Evolutionary conservation across 1,284 basidiomycete genomes (phyloP), one percentile per base, ranked within the genome.

Genomic region (Ganoderma leucocontextum): DNA sequence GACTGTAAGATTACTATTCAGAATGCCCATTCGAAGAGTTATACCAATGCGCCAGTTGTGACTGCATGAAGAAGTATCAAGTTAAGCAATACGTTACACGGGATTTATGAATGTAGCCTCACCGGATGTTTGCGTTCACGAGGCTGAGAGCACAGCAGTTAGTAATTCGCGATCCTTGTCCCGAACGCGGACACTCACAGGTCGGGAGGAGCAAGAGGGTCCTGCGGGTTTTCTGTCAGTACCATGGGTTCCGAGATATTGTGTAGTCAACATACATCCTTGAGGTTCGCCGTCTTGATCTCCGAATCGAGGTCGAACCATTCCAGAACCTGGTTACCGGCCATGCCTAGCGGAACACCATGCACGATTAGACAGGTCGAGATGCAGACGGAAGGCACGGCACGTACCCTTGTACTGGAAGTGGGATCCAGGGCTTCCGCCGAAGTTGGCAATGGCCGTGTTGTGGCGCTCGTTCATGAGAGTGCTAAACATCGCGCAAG

Each of bases 401-500:
- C 19, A 22, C 72, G 57, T 53, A 84, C 88, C 89, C 77, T 90
- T 90, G 77, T 83, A 90, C 71, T 90, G 78, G 61, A 89, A 80
- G 22, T 75, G 69, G 72, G 84, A 80, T 9, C 84, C 83, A 6
- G 87, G 86, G 76, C 85, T 88, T 35, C 88, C 89, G 9, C 89
- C 89, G 70, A 91, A 91, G 22, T 88, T 78, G 8, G 84, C 88
- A 41, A 87, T 85, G 75, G 82, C 87, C 13, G 86, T 88, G 13
- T 82, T 76, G 72, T 89, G 87, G 15, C 81, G 78, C 76, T 91
- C 89, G 65, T 84, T 83, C 88, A 91, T 89, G 67, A 89, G 75
- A 2, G 88, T 89, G 70, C 82, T 86, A 75, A 91, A 91, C 82
- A 89, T 85, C 0, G 89, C 86, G 71, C 89, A 91, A 0, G 89